phyloP scores from a whole-genome alignment of 306 rosid genomes.

The Adenanthera pavonina region DNA sequence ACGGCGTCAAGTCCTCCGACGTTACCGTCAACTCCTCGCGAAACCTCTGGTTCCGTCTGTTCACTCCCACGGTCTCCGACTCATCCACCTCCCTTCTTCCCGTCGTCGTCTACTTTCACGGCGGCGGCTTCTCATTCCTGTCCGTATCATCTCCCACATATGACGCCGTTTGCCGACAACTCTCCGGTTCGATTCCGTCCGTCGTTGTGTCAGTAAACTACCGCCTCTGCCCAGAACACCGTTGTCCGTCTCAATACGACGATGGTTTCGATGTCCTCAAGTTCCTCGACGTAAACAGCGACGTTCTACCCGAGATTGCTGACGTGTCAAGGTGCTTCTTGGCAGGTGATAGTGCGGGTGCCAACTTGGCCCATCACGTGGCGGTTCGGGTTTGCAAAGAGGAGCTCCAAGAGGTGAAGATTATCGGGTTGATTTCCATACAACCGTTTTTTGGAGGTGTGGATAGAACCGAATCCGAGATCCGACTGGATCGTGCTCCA shows the following conservation, averaged over 20 bases:
- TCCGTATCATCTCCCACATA: conserved; percentile 28
- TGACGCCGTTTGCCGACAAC: conserved; percentile 45
- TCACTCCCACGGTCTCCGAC: conserved; percentile 39
- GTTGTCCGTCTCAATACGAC: conserved; percentile 63
- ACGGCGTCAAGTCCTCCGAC: conserved; percentile 55
- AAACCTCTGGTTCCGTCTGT: conserved; percentile 58
- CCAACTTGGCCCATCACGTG: conserved; percentile 65
- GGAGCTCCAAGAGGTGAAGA: not conserved
- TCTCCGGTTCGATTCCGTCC: conserved; percentile 45
- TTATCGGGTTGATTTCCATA: conserved; percentile 49
- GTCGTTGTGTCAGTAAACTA: conserved; percentile 63
- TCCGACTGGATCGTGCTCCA: conserved; percentile 30
- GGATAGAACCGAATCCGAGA: conserved; percentile 58
- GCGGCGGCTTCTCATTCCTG: conserved; percentile 59
- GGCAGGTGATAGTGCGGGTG: conserved; percentile 71
- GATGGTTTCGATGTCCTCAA: conserved; percentile 59
- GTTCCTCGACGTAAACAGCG: conserved; percentile 37
- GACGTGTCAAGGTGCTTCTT: conserved; percentile 52
- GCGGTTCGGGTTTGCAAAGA: conserved; percentile 37
- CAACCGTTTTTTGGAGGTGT: conserved; percentile 75
- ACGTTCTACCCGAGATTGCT: conserved; percentile 41
- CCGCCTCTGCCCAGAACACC: conserved; percentile 62
- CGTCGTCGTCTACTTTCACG: conserved; percentile 62
- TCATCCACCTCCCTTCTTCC: conserved; percentile 41
- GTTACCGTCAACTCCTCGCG: conserved; percentile 47